Evolutionary conservation across 257 asterid species (phyloP).

Genomic region (Solanum virginianum): DNA sequence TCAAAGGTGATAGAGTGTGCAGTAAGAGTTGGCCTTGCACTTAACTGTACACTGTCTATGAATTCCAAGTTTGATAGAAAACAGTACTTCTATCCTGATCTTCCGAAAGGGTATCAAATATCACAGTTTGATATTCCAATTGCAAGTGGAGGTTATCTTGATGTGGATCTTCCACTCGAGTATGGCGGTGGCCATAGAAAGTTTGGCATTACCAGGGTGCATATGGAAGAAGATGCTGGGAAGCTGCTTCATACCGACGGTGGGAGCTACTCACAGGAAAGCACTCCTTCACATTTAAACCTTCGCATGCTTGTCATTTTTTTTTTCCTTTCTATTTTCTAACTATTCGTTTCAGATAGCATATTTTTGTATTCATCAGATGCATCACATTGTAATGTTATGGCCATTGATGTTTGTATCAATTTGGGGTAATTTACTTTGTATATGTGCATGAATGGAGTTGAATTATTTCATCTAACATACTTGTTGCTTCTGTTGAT

Average conservation of each 20-base stretch:
- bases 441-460: not conserved
- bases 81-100: conserved; percentile 92
- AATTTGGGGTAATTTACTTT: not conserved
- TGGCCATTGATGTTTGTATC: not conserved
- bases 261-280: conserved; percentile 73
- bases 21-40: conserved; percentile 78
- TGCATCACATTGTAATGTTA: not conserved
- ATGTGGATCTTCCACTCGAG: conserved; percentile 90
- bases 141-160: conserved; percentile 63
- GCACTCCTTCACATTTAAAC: not conserved
- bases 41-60: conserved; percentile 60
- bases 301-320: not conserved
- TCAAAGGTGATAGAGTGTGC: conserved; percentile 80
- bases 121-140: conserved; percentile 94
- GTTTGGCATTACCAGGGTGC: conserved; percentile 91
- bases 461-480: not conserved
- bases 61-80: conserved; percentile 88
- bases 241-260: conserved; percentile 78
- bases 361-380: not conserved
- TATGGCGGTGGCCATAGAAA: conserved; percentile 92
- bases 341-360: not conserved
- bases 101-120: conserved; percentile 96
- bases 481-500: not conserved
- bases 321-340: not conserved
- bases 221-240: conserved; percentile 99